phyloP scores from a whole-genome alignment of 1,284 basidiomycete genomes.

The Rhodotorula sp. region DNA sequence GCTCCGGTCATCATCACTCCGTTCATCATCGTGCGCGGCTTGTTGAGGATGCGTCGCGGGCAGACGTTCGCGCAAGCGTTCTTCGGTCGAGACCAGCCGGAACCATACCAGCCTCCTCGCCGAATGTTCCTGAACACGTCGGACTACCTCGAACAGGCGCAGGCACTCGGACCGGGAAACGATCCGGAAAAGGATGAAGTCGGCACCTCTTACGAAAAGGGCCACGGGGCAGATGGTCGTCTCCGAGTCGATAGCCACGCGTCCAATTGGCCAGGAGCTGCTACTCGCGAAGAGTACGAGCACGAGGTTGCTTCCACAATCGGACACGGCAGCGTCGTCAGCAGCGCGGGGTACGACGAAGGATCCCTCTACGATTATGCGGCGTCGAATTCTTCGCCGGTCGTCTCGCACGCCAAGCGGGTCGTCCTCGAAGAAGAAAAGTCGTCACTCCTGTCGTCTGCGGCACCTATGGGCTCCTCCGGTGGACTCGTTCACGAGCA shows the following conservation, averaged over 20 bases:
- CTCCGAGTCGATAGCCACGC: background rate
- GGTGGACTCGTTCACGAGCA: background rate
- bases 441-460: background rate
- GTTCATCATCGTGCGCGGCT: conserved; percentile 20
- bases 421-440: background rate
- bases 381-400: background rate
- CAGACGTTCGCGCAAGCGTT: conserved; percentile 21
- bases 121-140: conserved; percentile 20
- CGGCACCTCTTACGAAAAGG: conserved; percentile 9
- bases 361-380: background rate
- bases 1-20: conserved; percentile 12
- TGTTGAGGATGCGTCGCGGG: conserved; percentile 10
- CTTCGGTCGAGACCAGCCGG: conserved; percentile 4
- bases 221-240: background rate
- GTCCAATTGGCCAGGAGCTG: conserved; percentile 13
- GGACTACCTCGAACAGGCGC: conserved; percentile 4
- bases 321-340: background rate
- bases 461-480: background rate
- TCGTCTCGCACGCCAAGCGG: background rate
- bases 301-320: background rate
- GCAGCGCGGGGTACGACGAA: background rate
- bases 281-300: conserved; percentile 32
- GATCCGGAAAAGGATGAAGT: conserved; percentile 9
- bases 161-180: background rate
- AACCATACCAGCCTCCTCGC: conserved; percentile 1